A percentile compares a stretch with the other conserved stretches of the same genome.
These are phyloP conservation scores for Tolypocladium endophyticum DNA, from an alignment of 2,329 filamentous ascomycete genomes.

Conservation along the genomic window DNA sequence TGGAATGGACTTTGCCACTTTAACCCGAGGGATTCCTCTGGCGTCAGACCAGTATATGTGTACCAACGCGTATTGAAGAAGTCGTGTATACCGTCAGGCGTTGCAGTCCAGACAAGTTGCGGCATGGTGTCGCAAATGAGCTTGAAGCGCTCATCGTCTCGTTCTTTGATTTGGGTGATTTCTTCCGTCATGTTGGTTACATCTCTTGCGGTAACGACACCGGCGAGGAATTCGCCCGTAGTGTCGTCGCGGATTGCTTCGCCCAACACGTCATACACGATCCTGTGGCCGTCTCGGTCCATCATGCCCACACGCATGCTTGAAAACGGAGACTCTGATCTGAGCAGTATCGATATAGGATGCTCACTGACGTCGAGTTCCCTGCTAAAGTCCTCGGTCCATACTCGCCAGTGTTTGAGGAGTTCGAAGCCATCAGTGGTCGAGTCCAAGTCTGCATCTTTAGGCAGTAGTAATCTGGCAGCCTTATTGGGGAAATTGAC, in stretches of 20 bases:
- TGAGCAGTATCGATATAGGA: constrained; percentile 55
- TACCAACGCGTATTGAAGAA: constrained; percentile 75
- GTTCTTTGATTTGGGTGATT: constrained; percentile 57
- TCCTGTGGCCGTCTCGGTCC: constrained; percentile 36
- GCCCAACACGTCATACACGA: constrained; percentile 56
- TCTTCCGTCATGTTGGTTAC: constrained; percentile 60
- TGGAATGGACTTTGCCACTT: constrained; percentile 59
- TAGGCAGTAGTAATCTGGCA: constrained; percentile 39
- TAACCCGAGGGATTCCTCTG: constrained; percentile 50
- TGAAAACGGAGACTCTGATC: constrained; percentile 48
- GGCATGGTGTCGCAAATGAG: constrained; percentile 66
- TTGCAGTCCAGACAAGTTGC: constrained; percentile 65
- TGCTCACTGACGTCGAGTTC: constrained; percentile 48
- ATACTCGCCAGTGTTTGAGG: constrained; percentile 49
- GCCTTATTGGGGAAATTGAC: constrained; percentile 65
- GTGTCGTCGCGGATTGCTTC: constrained; percentile 56
- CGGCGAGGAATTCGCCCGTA: constrained; percentile 63
- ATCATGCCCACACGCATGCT: constrained; percentile 54
- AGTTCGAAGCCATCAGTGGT: constrained; percentile 42
- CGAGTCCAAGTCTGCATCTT: constrained; percentile 25
- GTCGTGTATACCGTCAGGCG: constrained; percentile 53
- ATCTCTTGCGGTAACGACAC: constrained; percentile 61
- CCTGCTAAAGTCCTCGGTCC: constrained; percentile 54
- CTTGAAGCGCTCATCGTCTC: constrained; percentile 64
- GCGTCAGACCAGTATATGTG: constrained; percentile 60